Percentiles rank a stretch among this genome's conserved stretches.
These are phyloP conservation scores for Metarhizium brunneum DNA, from an alignment of 2,329 filamentous ascomycete genomes.

Conservation along the genomic window DNA sequence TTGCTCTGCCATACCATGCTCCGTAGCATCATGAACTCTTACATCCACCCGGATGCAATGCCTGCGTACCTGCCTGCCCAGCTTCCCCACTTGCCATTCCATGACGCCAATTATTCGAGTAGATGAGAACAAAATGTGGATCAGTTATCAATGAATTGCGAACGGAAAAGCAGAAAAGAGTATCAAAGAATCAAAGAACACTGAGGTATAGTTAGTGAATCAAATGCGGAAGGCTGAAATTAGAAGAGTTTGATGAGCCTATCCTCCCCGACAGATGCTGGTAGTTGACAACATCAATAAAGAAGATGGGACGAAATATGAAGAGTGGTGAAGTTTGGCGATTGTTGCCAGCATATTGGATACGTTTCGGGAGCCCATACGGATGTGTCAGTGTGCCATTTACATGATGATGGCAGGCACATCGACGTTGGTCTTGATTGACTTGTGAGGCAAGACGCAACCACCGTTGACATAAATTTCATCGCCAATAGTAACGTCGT, in stretches of 20 bases:
- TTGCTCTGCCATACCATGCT: not conserved
- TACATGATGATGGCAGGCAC: conserved; percentile 62
- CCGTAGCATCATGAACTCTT: not conserved
- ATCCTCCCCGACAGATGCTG: not conserved
- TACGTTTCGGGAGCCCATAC: not conserved
- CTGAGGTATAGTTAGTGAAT: not conserved
- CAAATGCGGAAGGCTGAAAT: not conserved
- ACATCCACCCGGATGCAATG: not conserved
- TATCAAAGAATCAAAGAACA: not conserved
- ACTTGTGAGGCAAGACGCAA: conserved; percentile 93
- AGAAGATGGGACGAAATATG: not conserved
- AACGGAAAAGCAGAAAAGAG: not conserved
- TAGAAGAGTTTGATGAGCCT: not conserved
- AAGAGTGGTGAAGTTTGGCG: not conserved
- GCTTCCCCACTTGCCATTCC: not conserved
- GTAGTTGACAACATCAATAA: not conserved
- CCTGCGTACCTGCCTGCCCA: not conserved
- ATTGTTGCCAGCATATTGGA: not conserved
- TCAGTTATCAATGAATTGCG: not conserved
- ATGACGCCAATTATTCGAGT: not conserved
- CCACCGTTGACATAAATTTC: conserved; percentile 98
- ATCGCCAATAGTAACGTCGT: conserved; percentile 95
- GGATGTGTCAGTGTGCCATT: not conserved
- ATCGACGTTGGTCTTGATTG: conserved; percentile 97
- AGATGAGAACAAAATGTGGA: not conserved